Evolutionary conservation across 1,284 basidiomycete species (phyloP), one percentile per base, ranked within the genome.

Genomic region (Papiliotrema nemorosa): DNA sequence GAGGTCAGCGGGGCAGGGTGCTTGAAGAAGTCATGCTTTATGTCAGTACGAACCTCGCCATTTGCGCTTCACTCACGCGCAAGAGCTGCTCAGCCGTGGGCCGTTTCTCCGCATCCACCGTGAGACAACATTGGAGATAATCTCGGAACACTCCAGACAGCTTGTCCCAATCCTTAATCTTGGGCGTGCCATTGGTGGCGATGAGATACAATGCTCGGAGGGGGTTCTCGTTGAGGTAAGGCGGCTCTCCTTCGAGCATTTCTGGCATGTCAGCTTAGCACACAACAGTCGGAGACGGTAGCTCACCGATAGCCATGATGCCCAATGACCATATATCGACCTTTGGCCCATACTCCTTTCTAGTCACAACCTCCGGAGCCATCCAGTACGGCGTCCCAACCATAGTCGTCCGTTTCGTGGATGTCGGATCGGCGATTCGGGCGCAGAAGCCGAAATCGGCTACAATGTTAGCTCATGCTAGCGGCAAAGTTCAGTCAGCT

Each of bases 371-470:
- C 71, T 98, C 94, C 1, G 94, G 94, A 1, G 96, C 94, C 94
- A 98, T 98, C 94, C 94, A 98, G 72, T 97, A 98, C 1, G 96
- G 96, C 6, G 96, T 97, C 3, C 96, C 96, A 41, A 97, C 94
- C 94, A 98, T 97, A n/a, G 96, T 98, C 27, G 92, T 97, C 29
- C 94, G 86, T 78, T 97, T 97, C 5, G 92, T 84, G 58, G 88
- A 84, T 6, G 85, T 82, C 9, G 84, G 84, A 64, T 97, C 93
- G 24, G 90, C 90, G 53, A 97, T 93, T 76, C 96, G 90, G 0
- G 94, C 96, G 62, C 94, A 97, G 81, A 97, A 97, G 4, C 94
- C 94, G 76, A 98, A 98, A 77, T 98, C 94, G 75, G 94, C 92
- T 94, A 66, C 24, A 42, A 39, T 20, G 54, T 57, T 33, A 52